Evolutionary conservation across 1,139 yeast genomes (phyloP), one percentile per base, ranked within the genome.

Genomic region (Sugiyamaella grinbergsii): DNA sequence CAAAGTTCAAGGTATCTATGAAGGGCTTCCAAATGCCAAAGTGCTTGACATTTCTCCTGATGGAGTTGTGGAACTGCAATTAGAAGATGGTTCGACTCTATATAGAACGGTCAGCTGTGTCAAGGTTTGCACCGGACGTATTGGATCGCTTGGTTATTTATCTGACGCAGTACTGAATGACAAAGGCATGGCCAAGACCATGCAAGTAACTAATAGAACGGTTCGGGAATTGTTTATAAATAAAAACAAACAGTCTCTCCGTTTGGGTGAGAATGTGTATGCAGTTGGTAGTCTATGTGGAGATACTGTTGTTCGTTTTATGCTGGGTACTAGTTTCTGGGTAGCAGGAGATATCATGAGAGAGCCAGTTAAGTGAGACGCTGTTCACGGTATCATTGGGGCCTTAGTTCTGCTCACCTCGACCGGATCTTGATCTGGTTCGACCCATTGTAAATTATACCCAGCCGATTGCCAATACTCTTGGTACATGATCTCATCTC

Each of bases 391-490:
- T n/a, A n/a, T n/a, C n/a, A n/a, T n/a, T n/a, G n/a, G n/a, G n/a
- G n/a, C n/a, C n/a, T n/a, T n/a, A n/a, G n/a, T 6, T 26, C n/a
- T 16, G 24, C 6, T 20, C 28, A 41, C 13, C 15, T 44, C 50
- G 22, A 41, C 37, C 0, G 91, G 91, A 62, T 84, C 91, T 60
- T 81, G 83, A 62, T 85, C 93, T 0, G 90, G 90, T 62, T 84
- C 93, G 4, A 76, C 82, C 94, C 94, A 85, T 56, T 80, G 82
- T 60, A 84, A 85, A 2, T 85, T 86, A 55, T 82, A 85, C 13
- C 90, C 90, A 10, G 84, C 85, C 51, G 79, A 72, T 63, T 83
- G 78, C 93, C 94, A 85, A 66, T 85, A 85, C 47, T 88, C 90
- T 61, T 84, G 82, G 61, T 82, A 66, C 71, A 78, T 77, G 5